These are phyloP conservation scores for Zalaria sp. DNA, from an alignment of 2,329 filamentous ascomycete species.

Conservation along the genomic window DNA sequence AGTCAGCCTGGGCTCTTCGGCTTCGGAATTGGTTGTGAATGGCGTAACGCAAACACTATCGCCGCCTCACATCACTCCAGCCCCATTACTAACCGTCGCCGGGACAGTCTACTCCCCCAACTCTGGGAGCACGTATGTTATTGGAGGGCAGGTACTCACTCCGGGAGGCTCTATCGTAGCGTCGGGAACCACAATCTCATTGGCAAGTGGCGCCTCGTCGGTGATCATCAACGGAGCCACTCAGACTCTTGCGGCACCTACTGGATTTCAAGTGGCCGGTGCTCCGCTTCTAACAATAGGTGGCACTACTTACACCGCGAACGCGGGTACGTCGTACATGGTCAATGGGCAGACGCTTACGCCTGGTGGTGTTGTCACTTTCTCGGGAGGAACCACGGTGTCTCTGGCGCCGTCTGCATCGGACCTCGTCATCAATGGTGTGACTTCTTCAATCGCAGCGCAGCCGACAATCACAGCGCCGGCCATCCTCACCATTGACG, in stretches of 20 bases:
- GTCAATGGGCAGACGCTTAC: constrained; percentile 3
- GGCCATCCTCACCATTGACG: constrained; percentile 16
- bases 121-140: constrained; percentile 18
- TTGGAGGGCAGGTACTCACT: constrained; percentile 10
- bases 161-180: constrained; percentile 12
- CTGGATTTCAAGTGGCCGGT: background rate
- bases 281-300: constrained; percentile 2
- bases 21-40: constrained; percentile 25
- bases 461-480: constrained; percentile 13
- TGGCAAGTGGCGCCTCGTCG: constrained; percentile 9
- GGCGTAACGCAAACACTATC: constrained; percentile 21
- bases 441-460: constrained; percentile 2
- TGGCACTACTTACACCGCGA: constrained; percentile 2
- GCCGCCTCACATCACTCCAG: constrained; percentile 15
- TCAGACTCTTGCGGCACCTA: background rate
- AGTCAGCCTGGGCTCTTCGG: constrained; percentile 25
- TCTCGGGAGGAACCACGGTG: constrained; percentile 4
- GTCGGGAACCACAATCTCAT: constrained; percentile 11
- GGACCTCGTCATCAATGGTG: constrained; percentile 24
- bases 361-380: constrained; percentile 3
- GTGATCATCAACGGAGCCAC: constrained; percentile 14
- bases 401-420: constrained; percentile 20
- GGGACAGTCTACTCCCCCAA: constrained; percentile 16
- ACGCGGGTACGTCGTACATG: constrained; percentile 3
- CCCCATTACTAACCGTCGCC: constrained; percentile 15